Evolutionary conservation across 345 rosid species (phyloP).

Genomic region (Euphorbia pulcherrima): DNA sequence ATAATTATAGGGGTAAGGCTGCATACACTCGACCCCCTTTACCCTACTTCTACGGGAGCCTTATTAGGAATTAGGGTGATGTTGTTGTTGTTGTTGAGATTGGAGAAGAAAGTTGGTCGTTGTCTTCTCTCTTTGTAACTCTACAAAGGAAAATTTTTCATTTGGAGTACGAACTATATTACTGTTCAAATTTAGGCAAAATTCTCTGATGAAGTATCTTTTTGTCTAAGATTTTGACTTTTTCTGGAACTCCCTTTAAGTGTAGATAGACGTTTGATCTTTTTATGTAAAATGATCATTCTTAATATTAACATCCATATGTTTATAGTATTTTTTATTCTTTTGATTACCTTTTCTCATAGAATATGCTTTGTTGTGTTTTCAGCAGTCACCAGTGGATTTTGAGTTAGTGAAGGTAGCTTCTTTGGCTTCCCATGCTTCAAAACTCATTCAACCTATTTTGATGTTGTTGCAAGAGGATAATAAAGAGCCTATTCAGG

Average conservation of each 20-base stretch:
- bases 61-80: no score
- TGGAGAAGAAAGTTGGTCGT: not conserved
- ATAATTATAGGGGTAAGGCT: no score
- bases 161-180: not conserved
- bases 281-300: not conserved
- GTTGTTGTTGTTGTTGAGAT: no score
- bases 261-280: not conserved
- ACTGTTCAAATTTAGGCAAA: not conserved
- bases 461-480: constrained; percentile 68
- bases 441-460: constrained; percentile 60
- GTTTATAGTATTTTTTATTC: not conserved
- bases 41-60: no score
- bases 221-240: not conserved
- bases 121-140: not conserved
- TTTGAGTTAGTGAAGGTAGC: constrained; percentile 79
- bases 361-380: constrained; percentile 10
- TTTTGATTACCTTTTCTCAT: not conserved
- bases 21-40: no score
- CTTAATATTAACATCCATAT: not conserved
- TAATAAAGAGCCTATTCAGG: constrained; percentile 56
- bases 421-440: constrained; percentile 51
- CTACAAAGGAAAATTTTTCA: not conserved
- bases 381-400: constrained; percentile 51
- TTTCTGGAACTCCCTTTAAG: not conserved
- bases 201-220: not conserved